Conservation (phyloP, 345 rosid species). For the Eucalyptus virginea region DNA sequence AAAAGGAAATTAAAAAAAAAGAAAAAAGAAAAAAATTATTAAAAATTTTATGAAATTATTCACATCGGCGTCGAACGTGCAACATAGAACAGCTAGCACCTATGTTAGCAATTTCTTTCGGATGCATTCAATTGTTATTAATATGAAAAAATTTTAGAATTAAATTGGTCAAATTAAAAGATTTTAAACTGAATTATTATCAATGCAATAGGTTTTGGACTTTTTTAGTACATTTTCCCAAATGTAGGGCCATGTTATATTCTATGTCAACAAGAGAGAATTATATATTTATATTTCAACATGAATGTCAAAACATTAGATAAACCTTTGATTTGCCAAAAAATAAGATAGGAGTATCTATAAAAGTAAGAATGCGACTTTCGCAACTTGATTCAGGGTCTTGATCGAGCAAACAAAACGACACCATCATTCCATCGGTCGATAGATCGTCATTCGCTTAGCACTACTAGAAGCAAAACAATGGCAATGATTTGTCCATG, state of each 20-base stretch:
- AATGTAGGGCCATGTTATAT: neutral
- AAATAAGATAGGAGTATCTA: neutral
- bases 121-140: too few species aligned
- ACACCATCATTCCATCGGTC: neutral
- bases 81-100: rapidly evolving
- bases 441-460: neutral
- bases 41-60: too few species aligned
- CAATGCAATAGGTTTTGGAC: too few species aligned
- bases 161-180: too few species aligned
- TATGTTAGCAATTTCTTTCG: rapidly evolving
- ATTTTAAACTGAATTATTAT: too few species aligned
- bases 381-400: neutral
- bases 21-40: too few species aligned
- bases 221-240: too few species aligned
- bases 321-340: neutral
- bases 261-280: neutral
- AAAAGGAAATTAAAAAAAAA: too few species aligned
- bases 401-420: neutral
- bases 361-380: neutral
- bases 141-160: too few species aligned
- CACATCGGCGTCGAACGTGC: rapidly evolving
- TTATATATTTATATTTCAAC: neutral
- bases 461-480: neutral
- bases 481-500: neutral
- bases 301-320: neutral